Conservation (phyloP, 306 rosid genomes). For the Aeschynomene evenia region DNA sequence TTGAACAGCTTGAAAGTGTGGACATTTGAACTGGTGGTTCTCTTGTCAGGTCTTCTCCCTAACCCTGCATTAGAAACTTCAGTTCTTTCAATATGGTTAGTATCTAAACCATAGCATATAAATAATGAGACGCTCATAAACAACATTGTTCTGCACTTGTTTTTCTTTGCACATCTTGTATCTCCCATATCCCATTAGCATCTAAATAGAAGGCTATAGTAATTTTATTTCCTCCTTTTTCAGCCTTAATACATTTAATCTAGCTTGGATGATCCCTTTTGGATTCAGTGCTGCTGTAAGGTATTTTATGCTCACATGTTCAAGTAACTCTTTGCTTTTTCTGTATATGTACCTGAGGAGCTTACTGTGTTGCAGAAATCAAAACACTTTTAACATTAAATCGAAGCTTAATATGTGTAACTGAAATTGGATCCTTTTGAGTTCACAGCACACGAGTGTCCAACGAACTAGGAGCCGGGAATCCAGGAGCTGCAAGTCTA, state of each 20-base stretch:
- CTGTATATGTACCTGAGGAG: not conserved
- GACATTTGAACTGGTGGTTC: slow-evolving; percentile 61
- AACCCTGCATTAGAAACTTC: slow-evolving; percentile 60
- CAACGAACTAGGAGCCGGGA: slow-evolving; percentile 39
- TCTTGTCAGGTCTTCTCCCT: slow-evolving; percentile 67
- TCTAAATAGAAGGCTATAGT: not conserved
- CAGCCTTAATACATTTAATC: slow-evolving; percentile 62
- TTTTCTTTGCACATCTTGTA: no score
- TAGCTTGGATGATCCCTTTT: slow-evolving; percentile 72
- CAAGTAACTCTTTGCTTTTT: not conserved
- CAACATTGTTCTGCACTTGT: no score
- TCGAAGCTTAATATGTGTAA: not conserved
- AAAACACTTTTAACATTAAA: not conserved
- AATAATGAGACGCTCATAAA: not conserved
- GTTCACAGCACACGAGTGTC: slow-evolving; percentile 43
- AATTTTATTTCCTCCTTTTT: not conserved
- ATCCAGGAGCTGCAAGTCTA: slow-evolving; percentile 28
- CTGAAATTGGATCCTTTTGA: not conserved
- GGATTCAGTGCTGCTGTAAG: slow-evolving; percentile 48
- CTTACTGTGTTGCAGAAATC: not conserved
- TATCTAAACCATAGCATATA: not conserved
- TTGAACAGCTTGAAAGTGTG: slow-evolving; percentile 61
- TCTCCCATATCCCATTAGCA: no score
- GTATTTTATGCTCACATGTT: slow-evolving; percentile 3
- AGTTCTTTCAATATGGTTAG: slow-evolving; percentile 60